These are phyloP conservation scores for Stipa capillata DNA, from an alignment of 176 grass and related monocot genomes.

Conservation along the genomic window DNA sequence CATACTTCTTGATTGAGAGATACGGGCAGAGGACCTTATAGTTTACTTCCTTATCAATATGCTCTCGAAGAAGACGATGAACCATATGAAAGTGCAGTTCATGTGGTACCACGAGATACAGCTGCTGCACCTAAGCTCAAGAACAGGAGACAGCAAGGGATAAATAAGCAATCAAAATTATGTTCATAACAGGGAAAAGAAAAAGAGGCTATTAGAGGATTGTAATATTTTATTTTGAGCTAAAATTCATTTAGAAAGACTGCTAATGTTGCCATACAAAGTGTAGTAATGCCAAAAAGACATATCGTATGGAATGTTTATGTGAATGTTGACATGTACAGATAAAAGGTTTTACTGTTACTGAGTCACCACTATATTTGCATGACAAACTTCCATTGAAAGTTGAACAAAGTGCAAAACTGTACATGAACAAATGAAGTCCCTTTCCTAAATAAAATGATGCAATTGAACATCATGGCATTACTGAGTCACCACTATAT, in stretches of 20 bases:
- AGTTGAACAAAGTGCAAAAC: background rate
- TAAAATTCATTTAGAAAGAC: background rate
- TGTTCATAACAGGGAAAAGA: no score
- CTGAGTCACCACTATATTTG: background rate
- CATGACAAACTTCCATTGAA: background rate
- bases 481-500: no score
- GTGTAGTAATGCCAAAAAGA: background rate
- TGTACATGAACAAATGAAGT: background rate
- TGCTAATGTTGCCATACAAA: background rate
- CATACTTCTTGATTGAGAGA: background rate
- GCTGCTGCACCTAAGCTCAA: conserved; percentile 64
- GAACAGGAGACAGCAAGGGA: background rate
- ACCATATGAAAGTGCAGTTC: conserved; percentile 88
- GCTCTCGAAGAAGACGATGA: conserved; percentile 60
- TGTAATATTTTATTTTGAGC: background rate
- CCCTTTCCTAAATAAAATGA: background rate
- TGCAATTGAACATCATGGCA: background rate
- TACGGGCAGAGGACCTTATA: conserved; percentile 50
- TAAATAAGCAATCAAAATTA: background rate
- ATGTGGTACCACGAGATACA: conserved; percentile 54
- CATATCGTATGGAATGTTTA: background rate
- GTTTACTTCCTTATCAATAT: conserved; percentile 71
- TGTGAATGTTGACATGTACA: background rate
- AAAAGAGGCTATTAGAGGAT: background rate
- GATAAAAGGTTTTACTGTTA: background rate